A percentile compares a stretch with the other conserved stretches of the same genome.
phyloP scores from a whole-genome alignment of 2,329 filamentous ascomycete genomes.

The Daldinia sp. region DNA sequence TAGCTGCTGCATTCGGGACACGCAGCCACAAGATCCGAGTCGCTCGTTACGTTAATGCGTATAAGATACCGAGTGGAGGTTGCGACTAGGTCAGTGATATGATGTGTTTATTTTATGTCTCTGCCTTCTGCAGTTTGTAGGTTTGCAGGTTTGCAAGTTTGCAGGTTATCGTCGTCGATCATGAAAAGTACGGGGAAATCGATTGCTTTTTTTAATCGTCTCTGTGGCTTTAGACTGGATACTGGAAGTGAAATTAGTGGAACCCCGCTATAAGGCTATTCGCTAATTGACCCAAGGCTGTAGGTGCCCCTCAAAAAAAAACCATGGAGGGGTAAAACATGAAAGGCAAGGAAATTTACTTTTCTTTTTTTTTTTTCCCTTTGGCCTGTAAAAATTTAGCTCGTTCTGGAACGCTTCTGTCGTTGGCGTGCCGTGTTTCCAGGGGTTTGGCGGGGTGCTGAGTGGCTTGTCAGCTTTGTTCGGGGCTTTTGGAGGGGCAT shows the following conservation, averaged over 20 bases:
- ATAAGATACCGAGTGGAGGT: background rate
- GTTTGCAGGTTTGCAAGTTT: slow-evolving; percentile 21
- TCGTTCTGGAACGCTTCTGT: slow-evolving; percentile 42
- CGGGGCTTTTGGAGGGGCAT: slow-evolving; percentile 20
- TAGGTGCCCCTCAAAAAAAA: slow-evolving; percentile 17
- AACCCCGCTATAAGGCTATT: slow-evolving; percentile 35
- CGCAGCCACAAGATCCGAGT: slow-evolving; percentile 1
- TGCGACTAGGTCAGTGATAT: background rate
- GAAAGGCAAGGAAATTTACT: slow-evolving; percentile 5
- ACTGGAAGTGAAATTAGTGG: slow-evolving; percentile 29
- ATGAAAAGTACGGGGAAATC: slow-evolving; percentile 19
- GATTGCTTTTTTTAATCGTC: slow-evolving; percentile 21
- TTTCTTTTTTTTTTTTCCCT: slow-evolving; percentile 1
- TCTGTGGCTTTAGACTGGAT: slow-evolving; percentile 20
- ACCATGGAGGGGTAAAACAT: slow-evolving; percentile 16
- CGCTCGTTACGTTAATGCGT: background rate
- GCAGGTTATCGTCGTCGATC: slow-evolving; percentile 29
- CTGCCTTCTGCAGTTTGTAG: background rate
- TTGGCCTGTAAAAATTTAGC: background rate
- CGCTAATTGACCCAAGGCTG: slow-evolving; percentile 31
- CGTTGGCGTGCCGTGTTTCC: slow-evolving; percentile 27
- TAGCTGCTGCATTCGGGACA: background rate
- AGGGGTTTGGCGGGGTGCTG: slow-evolving; percentile 17
- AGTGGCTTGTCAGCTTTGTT: slow-evolving; percentile 19
- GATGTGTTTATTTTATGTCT: background rate